Evolutionary conservation across 345 rosid genomes (phyloP), one percentile per base, ranked within the genome.

Genomic region (Mercurialis annua): DNA sequence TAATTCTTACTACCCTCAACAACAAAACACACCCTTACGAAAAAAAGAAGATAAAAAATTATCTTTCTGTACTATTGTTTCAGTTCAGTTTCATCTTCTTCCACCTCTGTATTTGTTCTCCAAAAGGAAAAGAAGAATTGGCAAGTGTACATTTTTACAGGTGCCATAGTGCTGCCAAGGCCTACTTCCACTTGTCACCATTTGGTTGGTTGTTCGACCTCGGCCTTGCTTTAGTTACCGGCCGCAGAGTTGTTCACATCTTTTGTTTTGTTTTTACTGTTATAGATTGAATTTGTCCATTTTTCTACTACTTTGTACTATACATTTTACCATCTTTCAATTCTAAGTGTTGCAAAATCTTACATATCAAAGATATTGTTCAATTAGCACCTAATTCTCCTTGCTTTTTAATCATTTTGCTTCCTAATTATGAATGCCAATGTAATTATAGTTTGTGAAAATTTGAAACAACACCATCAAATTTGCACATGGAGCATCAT

Each of bases 191-290:
- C 81, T 73, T 70, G 83, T 69, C 81, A 68, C 60, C 47, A 26
- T 43, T 52, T 44, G 52, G 64, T 26, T 51, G 52, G 64, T 26
- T 51, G 75, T 49, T 70, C 81, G 77, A 77, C 82, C 84, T 77
- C 74, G 77, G 76, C 84, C 65, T n/a, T 65, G 20, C 29, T 77
- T 75, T 40, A 65, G 52, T 23, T 70, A 76, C 81, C 69, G 72
- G 77, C 81, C 69, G 72, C 23, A 78, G 82, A 47, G 82, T 75
- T 76, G 84, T 64, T 82, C 76, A 34, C 66, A 24, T 63, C 43
- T 58, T 20, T 18, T 2, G 67, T 69, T 17, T 31, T 21, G 55
- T 58, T 63, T 40, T 9, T 27, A 34, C 46, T 33, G 52, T 50
- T 52, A 26, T 66, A 66, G 76, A 66, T 30, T 30, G 27, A 21